These are phyloP conservation scores for Penicillium chermesinum DNA, from an alignment of 495 filamentous ascomycete genomes.

Conservation along the genomic window DNA sequence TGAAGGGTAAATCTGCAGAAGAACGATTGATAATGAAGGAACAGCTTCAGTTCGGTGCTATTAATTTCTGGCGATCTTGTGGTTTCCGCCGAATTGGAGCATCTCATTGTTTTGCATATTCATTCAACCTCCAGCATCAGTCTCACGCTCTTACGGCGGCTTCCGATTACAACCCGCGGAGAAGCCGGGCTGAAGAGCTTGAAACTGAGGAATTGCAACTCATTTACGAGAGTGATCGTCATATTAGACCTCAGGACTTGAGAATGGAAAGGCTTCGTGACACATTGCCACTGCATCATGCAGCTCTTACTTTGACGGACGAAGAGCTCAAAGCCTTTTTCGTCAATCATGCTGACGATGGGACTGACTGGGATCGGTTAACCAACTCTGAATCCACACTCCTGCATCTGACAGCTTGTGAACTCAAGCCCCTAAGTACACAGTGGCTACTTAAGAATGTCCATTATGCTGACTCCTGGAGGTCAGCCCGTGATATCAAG, in stretches of 20 bases:
- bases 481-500: conserved; percentile 19
- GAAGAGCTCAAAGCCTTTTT: conserved; percentile 16
- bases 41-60: conserved; percentile 7
- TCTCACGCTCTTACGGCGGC: conserved; percentile 11
- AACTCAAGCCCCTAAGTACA: conserved; percentile 20
- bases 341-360: conserved; percentile 6
- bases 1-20: conserved; percentile 12
- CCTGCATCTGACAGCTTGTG: conserved; percentile 22
- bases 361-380: conserved; percentile 14
- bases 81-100: conserved; percentile 25
- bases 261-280: conserved; percentile 13
- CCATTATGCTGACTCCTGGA: conserved; percentile 13
- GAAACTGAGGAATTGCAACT: conserved; percentile 11
- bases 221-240: conserved; percentile 5
- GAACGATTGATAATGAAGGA: conserved; percentile 8
- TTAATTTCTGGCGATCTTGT: conserved; percentile 16
- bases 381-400: conserved; percentile 16
- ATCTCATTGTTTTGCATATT: conserved; percentile 21
- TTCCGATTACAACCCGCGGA: conserved; percentile 20
- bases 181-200: conserved; percentile 10
- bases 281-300: conserved; percentile 18
- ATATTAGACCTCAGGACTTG: conserved; percentile 8
- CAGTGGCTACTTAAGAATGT: conserved; percentile 23
- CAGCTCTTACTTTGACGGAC: conserved; percentile 14
- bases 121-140: conserved; percentile 17